These are phyloP conservation scores for Phoenix roebelenii DNA, from an alignment of 176 grass and related monocot genomes.

Conservation along the genomic window DNA sequence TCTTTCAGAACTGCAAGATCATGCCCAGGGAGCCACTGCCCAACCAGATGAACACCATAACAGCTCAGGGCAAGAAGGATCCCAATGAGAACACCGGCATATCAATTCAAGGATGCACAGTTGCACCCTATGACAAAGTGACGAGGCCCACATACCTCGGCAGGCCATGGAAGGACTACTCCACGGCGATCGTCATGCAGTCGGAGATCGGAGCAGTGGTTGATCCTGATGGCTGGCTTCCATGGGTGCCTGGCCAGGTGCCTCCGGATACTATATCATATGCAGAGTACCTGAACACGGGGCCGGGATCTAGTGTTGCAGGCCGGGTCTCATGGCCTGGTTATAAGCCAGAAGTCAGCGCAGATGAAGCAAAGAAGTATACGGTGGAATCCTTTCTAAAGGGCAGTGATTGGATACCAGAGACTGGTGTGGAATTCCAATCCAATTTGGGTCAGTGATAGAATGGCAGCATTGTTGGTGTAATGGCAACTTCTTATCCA, in stretches of 20 bases:
- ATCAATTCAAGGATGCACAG: conserved; percentile 22
- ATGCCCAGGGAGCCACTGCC: conserved; percentile 17
- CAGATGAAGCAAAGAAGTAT: conserved; percentile 20
- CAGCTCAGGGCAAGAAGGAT: conserved; percentile 28
- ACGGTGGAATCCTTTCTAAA: conserved; percentile 28
- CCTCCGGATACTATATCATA: conserved; percentile 17
- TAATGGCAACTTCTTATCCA: too few relatives aligned
- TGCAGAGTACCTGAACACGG: conserved; percentile 23
- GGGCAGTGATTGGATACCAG: conserved; percentile 28
- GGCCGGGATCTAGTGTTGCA: conserved; percentile 13
- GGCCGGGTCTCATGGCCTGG: conserved; percentile 4
- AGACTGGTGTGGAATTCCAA: conserved; percentile 20
- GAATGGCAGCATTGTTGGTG: not conserved
- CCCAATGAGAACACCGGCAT: conserved; percentile 39
- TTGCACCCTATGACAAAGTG: conserved; percentile 6
- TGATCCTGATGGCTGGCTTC: conserved; percentile 7
- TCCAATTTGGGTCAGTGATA: conserved; percentile 15
- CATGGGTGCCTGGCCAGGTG: not conserved
- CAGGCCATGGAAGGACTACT: conserved; percentile 27
- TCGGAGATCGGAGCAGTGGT: conserved; percentile 25
- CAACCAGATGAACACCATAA: conserved; percentile 23
- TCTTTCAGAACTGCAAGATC: conserved; percentile 26
- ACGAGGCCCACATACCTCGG: conserved; percentile 17
- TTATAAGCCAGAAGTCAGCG: conserved; percentile 4
- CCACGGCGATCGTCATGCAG: conserved; percentile 31